A percentile compares a stretch with the other conserved stretches of the same genome.
phyloP scores from a whole-genome alignment of 2,329 filamentous ascomycete species.

The Talaromyces verruculosus region DNA sequence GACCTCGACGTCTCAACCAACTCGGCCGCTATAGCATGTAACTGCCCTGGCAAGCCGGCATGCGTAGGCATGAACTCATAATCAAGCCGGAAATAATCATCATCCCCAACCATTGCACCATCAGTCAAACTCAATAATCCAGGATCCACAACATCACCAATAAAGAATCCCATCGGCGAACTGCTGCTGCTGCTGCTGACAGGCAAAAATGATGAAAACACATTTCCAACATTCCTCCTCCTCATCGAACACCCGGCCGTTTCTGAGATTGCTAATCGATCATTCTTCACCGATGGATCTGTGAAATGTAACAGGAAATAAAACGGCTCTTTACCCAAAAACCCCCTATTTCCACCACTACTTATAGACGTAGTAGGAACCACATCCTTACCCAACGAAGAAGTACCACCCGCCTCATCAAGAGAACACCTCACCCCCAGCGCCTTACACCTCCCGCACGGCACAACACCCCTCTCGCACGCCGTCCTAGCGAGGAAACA shows the following conservation, averaged over 20 bases:
- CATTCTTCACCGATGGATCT: conserved; percentile 30
- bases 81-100: neutral
- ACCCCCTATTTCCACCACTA: no score
- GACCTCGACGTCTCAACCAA: conserved; percentile 33
- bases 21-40: conserved; percentile 30
- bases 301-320: conserved; percentile 34
- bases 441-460: conserved; percentile 30
- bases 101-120: neutral
- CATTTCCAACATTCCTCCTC: conserved; percentile 30
- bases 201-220: conserved; percentile 30
- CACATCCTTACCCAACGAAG: neutral
- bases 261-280: conserved; percentile 33
- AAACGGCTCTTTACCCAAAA: conserved; percentile 25
- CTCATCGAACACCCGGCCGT: conserved; percentile 32
- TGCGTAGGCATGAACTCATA: neutral
- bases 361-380: neutral
- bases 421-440: conserved; percentile 29
- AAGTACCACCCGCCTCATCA: neutral
- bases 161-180: conserved; percentile 18
- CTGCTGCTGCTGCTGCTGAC: conserved; percentile 19
- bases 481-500: conserved; percentile 31
- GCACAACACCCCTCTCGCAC: conserved; percentile 26
- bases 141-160: neutral
- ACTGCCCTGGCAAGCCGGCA: conserved; percentile 27
- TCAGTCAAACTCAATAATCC: neutral